These are phyloP conservation scores for Dioszegia crocea DNA, from an alignment of 768 basidiomycete species.

Conservation along the genomic window DNA sequence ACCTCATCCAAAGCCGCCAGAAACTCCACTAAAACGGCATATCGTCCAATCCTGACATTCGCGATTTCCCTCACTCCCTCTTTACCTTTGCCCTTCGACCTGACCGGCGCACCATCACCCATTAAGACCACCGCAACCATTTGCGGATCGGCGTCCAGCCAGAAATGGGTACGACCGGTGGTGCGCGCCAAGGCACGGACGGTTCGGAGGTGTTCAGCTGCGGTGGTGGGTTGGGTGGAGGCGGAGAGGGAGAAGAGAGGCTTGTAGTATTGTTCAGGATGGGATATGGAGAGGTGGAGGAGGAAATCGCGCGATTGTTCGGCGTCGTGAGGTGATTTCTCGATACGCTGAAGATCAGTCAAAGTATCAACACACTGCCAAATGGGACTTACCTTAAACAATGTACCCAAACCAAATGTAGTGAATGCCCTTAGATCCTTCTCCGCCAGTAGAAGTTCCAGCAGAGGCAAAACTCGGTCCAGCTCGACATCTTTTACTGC, in stretches of 20 bases:
- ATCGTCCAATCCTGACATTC: constrained; percentile 33
- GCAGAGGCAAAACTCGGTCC: not conserved
- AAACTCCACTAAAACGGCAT: constrained; percentile 31
- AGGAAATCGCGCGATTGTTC: constrained; percentile 16
- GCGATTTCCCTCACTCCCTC: constrained; percentile 24
- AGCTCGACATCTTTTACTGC: not conserved
- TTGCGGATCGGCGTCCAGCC: constrained; percentile 37
- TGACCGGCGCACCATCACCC: constrained; percentile 22
- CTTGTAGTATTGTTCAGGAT: constrained; percentile 36
- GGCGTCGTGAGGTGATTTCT: not conserved
- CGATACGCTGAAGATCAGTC: constrained; percentile 13
- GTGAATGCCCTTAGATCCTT: constrained; percentile 3
- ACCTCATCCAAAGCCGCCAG: constrained; percentile 20
- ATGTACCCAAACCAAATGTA: not conserved
- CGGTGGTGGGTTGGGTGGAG: constrained; percentile 7
- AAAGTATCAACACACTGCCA: too few relatives aligned
- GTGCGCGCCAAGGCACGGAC: constrained; percentile 10
- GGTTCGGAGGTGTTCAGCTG: constrained; percentile 13
- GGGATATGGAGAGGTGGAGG: constrained; percentile 15
- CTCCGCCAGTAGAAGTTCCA: not conserved
- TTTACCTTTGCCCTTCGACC: constrained; percentile 22
- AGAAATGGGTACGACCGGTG: constrained; percentile 19
- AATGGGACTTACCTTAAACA: constrained; percentile 15
- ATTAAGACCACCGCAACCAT: constrained; percentile 39
- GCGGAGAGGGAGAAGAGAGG: constrained; percentile 37